Conservation (phyloP, 768 basidiomycete genomes). For the Pleurotus sapidus region DNA sequence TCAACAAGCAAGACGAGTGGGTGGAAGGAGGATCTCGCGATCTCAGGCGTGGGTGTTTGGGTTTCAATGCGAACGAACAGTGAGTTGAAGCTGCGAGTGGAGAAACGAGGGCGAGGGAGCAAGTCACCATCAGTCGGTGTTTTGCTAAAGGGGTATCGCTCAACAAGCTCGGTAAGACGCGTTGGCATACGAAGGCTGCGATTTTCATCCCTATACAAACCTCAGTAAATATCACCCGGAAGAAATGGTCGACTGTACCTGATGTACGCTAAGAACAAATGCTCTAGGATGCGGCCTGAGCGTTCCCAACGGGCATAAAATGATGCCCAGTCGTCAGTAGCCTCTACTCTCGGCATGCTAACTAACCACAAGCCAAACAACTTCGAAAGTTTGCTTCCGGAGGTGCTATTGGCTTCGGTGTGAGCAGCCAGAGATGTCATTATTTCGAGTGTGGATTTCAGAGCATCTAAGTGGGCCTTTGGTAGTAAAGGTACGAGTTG, state of each 20-base stretch:
- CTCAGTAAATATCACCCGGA: neutral
- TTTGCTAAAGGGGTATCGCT: conserved; percentile 61
- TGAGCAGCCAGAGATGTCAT: conserved; percentile 72
- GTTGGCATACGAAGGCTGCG: conserved; percentile 55
- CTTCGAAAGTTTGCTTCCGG: conserved; percentile 76
- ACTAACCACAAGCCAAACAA: conserved; percentile 75
- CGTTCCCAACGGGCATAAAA: conserved; percentile 79
- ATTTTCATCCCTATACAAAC: conserved; percentile 52
- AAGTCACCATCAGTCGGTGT: conserved; percentile 36
- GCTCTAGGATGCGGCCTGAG: conserved; percentile 70
- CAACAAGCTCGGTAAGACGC: conserved; percentile 68
- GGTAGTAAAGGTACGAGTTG: conserved; percentile 61
- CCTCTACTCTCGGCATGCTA: conserved; percentile 40
- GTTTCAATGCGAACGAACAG: conserved; percentile 67
- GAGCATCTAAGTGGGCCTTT: conserved; percentile 51
- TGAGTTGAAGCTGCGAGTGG: conserved; percentile 62
- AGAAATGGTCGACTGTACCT: conserved; percentile 41
- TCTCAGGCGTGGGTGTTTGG: conserved; percentile 36
- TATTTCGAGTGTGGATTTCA: conserved; percentile 55
- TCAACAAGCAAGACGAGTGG: conserved; percentile 61
- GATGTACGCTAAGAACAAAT: conserved; percentile 70
- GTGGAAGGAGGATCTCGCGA: conserved; percentile 40
- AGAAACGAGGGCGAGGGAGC: conserved; percentile 63
- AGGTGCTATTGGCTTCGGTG: conserved; percentile 68
- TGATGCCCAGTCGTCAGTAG: conserved; percentile 54